Conservation (phyloP, 345 rosid genomes). For the Salix suchowensis region DNA sequence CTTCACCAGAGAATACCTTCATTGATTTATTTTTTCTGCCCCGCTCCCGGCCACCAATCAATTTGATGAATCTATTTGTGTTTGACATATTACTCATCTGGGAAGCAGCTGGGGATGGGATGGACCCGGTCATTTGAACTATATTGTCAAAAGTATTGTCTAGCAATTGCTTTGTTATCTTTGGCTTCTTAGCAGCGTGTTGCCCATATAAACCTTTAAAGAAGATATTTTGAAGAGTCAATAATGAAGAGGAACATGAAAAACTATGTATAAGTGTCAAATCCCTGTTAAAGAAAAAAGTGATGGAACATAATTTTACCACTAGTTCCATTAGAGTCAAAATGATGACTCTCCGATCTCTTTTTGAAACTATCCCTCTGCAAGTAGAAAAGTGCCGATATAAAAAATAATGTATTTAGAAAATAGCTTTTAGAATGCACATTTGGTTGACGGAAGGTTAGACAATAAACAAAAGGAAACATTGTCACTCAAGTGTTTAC, state of each 20-base stretch:
- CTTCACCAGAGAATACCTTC: slow-evolving; percentile 53
- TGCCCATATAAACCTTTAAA: slow-evolving; percentile 64
- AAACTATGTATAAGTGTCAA: slow-evolving; percentile 5
- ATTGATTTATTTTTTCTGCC: slow-evolving; percentile 69
- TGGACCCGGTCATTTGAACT: slow-evolving; percentile 48
- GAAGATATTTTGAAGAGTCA: slow-evolving; percentile 18
- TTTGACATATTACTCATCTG: slow-evolving; percentile 94
- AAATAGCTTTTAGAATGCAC: not conserved
- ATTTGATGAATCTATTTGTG: slow-evolving; percentile 67
- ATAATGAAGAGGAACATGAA: slow-evolving; percentile 12
- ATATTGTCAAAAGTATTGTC: slow-evolving; percentile 64
- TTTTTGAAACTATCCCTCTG: slow-evolving; percentile 76
- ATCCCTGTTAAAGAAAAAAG: slow-evolving; percentile 14
- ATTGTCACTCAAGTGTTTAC: not conserved
- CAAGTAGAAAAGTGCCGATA: slow-evolving; percentile 20
- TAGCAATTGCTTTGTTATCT: slow-evolving; percentile 54
- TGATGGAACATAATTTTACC: slow-evolving; percentile 36
- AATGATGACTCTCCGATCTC: slow-evolving; percentile 66
- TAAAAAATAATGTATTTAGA: not conserved
- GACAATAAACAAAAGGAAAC: not conserved
- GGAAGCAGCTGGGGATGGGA: slow-evolving; percentile 83
- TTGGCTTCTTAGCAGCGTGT: slow-evolving; percentile 69
- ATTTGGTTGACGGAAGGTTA: not conserved
- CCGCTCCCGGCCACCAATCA: slow-evolving; percentile 66
- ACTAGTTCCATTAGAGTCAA: slow-evolving; percentile 67